Conservation (phyloP, 257 asterid genomes). For the Solanum pimpinellifolium region DNA sequence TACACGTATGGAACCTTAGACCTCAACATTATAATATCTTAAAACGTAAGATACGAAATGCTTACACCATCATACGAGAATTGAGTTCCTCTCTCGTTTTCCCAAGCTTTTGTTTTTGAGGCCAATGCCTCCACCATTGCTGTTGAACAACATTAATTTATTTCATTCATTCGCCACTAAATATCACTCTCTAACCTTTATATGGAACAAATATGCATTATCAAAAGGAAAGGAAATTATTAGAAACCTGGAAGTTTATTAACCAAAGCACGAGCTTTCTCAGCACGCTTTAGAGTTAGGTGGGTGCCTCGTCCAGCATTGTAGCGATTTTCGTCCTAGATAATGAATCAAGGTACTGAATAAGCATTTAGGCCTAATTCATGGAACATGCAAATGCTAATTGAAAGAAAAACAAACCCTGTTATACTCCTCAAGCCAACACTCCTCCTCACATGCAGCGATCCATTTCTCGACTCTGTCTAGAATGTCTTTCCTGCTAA, state of each 20-base stretch:
- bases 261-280: conserved; percentile 88
- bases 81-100: conserved; percentile 62
- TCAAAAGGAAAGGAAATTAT: not conserved
- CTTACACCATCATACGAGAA: conserved; percentile 93
- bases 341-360: not conserved
- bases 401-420: conserved; percentile 39
- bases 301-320: conserved; percentile 98
- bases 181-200: not conserved
- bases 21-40: not conserved
- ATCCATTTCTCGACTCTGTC: conserved; percentile 98
- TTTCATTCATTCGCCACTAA: not conserved
- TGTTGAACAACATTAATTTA: conserved; percentile 13
- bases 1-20: not conserved
- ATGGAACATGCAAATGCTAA: conserved; percentile 1
- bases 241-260: conserved; percentile 81
- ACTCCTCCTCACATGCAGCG: conserved; percentile 89
- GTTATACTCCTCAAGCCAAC: conserved; percentile 98
- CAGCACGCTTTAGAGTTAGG: conserved; percentile 89
- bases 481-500: conserved; percentile 82
- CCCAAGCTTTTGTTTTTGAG: conserved; percentile 73
- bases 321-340: conserved; percentile 89
- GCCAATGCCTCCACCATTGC: conserved; percentile 91
- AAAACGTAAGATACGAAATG: not conserved
- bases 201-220: not conserved
- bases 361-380: not conserved